Base-by-base conservation (phyloP, 176 grass and related monocot species). In the Cenchrus purpureus region DNA sequence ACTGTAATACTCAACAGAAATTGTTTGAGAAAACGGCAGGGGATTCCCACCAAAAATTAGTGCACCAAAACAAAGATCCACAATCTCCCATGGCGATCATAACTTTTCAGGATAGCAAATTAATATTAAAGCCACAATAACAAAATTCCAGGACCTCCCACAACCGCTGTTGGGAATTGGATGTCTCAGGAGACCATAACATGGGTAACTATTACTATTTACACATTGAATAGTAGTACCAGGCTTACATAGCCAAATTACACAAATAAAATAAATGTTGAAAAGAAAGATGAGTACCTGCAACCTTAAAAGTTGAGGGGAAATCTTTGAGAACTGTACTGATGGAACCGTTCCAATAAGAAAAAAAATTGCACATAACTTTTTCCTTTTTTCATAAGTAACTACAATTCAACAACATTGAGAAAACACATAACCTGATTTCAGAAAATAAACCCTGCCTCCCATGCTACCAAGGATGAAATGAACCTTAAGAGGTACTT, bases 21-120 rank as follows among this genome's bases (percentile, higher is more conserved):
- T 60, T 15, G 31, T 40, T 67, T 20, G 67, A 82, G 19, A 28
- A 85, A 66, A 90, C 5, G 64, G 34, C 32, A 65, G 58, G 22
- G 73, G 14, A 64, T 50, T 60, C 5, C 14, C n/a, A 80, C n/a
- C 14, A 14, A 8, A 60, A 83, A 68, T 37, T 14, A 74, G 22
- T 55, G 73, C 80, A 71, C 61, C 10, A 78, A 83, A 78, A 72
- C 45, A 50, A 45, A 72, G 48, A 78, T 10, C 49, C 12, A 12
- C 17, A 78, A 63, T 68, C 16, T 72, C 22, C 60, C 49, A 2
- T 13, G n/a, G 28, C 28, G 17, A n/a, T 54, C 50, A 44, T 57
- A 46, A 32, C 58, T 84, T 37, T 6, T 54, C 5, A 37, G 31
- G 5, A 51, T 25, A 73, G 3, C 52, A 84, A 54, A 52, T 55